These are phyloP conservation scores for Xylaria multiplex DNA, from an alignment of 2,329 filamentous ascomycete genomes.

Conservation along the genomic window DNA sequence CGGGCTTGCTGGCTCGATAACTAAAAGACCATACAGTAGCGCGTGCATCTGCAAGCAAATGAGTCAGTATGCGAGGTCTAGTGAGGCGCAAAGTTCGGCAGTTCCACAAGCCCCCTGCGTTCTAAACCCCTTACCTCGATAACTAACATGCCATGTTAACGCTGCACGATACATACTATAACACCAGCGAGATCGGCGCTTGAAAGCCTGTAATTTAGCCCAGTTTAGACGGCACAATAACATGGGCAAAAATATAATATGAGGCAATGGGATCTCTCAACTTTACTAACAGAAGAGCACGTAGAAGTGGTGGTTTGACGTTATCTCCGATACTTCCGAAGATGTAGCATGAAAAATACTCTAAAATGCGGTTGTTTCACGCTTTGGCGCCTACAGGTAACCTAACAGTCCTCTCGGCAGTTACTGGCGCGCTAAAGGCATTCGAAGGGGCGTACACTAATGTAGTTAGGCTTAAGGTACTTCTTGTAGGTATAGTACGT, in stretches of 20 bases:
- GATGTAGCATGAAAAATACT: no score
- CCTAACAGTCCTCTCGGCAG: neutral
- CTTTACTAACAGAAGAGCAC: no score
- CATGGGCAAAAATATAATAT: neutral
- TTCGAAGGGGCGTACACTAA: no score
- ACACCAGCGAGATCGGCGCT: conserved; percentile 20
- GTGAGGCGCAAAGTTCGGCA: conserved; percentile 33
- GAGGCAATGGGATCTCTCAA: neutral
- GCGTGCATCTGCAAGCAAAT: conserved; percentile 12
- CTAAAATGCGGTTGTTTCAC: no score
- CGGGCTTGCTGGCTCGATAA: neutral
- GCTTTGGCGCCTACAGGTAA: no score
- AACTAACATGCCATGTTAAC: neutral
- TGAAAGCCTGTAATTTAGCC: neutral
- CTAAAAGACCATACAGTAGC: conserved; percentile 12
- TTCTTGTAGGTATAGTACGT: no score
- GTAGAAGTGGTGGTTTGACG: no score
- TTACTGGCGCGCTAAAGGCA: neutral
- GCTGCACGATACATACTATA: no score
- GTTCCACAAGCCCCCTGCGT: conserved; percentile 25
- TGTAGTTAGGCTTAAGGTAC: no score
- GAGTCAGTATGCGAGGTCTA: neutral
- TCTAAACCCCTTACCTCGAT: conserved; percentile 7
- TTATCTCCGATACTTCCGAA: no score
- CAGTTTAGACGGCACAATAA: neutral